Base-by-base conservation (phyloP, 2,329 filamentous ascomycete genomes). In the Neophaeococcomyces mojaviensis region DNA sequence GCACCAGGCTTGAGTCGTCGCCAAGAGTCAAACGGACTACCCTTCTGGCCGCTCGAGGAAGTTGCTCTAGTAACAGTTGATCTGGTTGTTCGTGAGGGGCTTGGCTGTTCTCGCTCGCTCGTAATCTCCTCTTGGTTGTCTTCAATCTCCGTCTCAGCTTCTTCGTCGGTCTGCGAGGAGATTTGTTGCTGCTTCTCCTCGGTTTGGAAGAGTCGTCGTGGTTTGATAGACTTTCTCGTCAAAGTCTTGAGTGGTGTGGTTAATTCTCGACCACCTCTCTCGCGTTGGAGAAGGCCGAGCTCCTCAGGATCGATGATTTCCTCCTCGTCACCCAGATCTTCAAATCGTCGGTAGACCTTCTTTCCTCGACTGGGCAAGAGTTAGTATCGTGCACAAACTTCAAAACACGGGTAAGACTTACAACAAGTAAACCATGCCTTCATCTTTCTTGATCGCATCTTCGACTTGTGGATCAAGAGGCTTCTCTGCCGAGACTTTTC, bases 381-480 rank as follows among this genome's bases (percentile, higher is more conserved):
- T 54, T 39, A 49, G 40, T 38, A 43, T 19, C 12, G 42, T 20
- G 26, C 24, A 24, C 26, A 35, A 33, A 19, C 37, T 37, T 44
- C 48, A 30, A 22, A 3, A 41, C 36, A 22, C 9, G 10, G 22
- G 6, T 26, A 35, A 19, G 32, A 74, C 77, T 74, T 68, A 81
- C 77, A 82, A 81, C 5, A 75, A 68, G 56, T 76, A 81, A 41
- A 79, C 66, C 61, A 81, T 72, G 40, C 78, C 77, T 58, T 81
- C 74, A 15, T 76, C 71, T 36, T 72, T 70, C 13, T 68, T 59
- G 13, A 70, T 68, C 9, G 71, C 70, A 40, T 76, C 68, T 22
- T 76, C 64, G 55, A 79, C 72, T 48, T 67, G 62, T 36, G 62
- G 55, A 42, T 68, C 62, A 19, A 50, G 24, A n/a, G 43, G 35